Evolutionary conservation across 108 stramenopile genomes (phyloP).

Genomic region (Pseudonitzschia multistriata): DNA sequence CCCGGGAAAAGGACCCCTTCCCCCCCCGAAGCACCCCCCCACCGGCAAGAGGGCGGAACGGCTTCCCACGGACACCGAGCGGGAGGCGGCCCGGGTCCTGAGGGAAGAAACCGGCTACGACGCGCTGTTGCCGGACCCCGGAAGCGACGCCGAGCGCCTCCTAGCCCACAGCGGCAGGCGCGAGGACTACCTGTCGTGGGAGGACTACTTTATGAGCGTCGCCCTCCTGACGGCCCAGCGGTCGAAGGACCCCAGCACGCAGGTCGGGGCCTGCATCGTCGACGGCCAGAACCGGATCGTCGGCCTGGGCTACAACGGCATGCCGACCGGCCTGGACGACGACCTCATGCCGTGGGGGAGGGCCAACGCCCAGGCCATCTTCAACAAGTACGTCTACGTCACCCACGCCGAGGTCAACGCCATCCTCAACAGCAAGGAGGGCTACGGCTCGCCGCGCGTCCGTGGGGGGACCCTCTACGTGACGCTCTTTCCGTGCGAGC

Average conservation of each 20-base stretch:
- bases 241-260: slow-evolving; percentile 96
- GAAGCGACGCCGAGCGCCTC: too few relatives aligned
- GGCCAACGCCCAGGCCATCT: slow-evolving; percentile 42
- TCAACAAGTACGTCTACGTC: slow-evolving; percentile 98
- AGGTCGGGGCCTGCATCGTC: slow-evolving; percentile 92
- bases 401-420: slow-evolving; percentile 97
- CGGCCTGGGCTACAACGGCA: slow-evolving; percentile 98
- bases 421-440: slow-evolving; percentile 90
- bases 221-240: slow-evolving; percentile 93
- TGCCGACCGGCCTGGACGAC: slow-evolving; percentile 92
- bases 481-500: slow-evolving; percentile 96
- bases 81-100: slow-evolving; percentile 15
- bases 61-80: slow-evolving; percentile 1
- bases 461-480: slow-evolving; percentile 89
- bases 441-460: slow-evolving; percentile 63
- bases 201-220: slow-evolving; percentile 93
- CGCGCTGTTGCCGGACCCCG: slow-evolving; percentile 27
- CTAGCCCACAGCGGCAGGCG: slow-evolving; percentile 38
- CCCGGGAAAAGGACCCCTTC: neutral
- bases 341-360: slow-evolving; percentile 92
- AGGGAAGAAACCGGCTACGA: slow-evolving; percentile 59
- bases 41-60: neutral
- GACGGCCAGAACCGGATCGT: slow-evolving; percentile 73
- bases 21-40: neutral
- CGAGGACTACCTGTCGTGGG: slow-evolving; percentile 78